Base-by-base conservation (phyloP, 805 yeast species). In the Yamadazyma paraphyllophila region DNA sequence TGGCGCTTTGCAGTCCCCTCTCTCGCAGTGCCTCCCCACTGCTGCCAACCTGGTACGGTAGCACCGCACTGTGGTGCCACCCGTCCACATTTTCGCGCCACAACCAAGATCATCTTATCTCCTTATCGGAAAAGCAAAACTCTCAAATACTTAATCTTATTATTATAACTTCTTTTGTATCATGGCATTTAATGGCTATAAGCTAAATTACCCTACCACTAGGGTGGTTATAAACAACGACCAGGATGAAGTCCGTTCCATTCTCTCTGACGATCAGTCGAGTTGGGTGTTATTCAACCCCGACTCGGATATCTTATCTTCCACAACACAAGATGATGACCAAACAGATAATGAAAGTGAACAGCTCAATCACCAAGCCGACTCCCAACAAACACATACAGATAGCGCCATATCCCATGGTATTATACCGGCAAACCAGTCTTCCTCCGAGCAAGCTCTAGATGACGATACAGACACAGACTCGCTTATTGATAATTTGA, bases 271-370 rank as follows among this genome's bases (percentile, higher is more conserved):
- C 20, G 53, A 49, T 31, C 60, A 59, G 39, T 56, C 61, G 7
- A 56, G 55, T 51, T 60, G 61, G 60, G 65, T 63, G 20, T 50
- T 63, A 20, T 63, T 63, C 33, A 55, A 62, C 45, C 67, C 67
- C 6, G 64, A 54, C 12, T 59, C 63, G 0, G 68, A 63, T 50
- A 62, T 63, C 26, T 47, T 63, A 43, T 61, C 66, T 8, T 45
- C 56, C 7, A 60, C 66, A 10, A 49, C 49, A 3, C 45, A 40
- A 33, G 36, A 43, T 30, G 38, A 44, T 7, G 50, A 38, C 13
- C 41, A 37, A 9, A n/a, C 15, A 31, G 30, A 31, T 12, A 6
- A 36, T 17, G 30, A 32, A 14, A 15, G 17, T 14, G 45, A 40
- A 15, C 41, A 38, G 15, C 39, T n/a, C 29, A 20, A 12, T 7